phyloP scores from a whole-genome alignment of 306 rosid species.

The Hippophae tibetana region DNA sequence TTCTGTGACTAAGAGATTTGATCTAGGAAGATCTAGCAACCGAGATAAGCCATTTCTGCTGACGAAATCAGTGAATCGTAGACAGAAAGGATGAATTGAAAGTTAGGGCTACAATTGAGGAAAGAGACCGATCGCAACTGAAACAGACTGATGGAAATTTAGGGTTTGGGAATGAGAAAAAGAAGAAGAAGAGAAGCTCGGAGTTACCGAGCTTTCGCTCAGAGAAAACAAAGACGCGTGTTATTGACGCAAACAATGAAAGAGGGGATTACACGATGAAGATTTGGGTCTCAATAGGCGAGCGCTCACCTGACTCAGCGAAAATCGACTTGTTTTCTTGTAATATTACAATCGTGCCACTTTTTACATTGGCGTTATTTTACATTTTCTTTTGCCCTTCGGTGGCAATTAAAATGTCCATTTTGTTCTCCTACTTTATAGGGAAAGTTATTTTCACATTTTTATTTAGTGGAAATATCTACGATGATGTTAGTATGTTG shows the following conservation, averaged over 20 bases:
- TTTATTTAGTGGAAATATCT: no score
- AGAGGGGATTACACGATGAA: not conserved
- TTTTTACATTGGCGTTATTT: no score
- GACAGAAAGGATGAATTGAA: conserved; percentile 30
- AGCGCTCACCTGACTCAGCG: not conserved
- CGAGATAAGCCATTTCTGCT: conserved; percentile 23
- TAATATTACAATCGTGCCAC: no score
- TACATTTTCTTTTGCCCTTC: no score
- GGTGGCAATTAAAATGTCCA: no score
- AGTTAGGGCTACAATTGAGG: not conserved
- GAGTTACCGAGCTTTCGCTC: conserved; percentile 2
- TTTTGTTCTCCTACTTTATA: no score
- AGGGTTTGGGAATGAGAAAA: not conserved
- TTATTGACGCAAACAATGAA: not conserved
- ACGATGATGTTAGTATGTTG: no score
- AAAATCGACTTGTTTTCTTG: no score
- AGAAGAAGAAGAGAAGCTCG: not conserved
- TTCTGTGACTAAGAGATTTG: conserved; percentile 12
- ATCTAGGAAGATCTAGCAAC: conserved; percentile 35
- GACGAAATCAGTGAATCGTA: conserved; percentile 21
- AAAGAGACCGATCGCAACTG: conserved; percentile 13
- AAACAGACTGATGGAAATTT: not conserved
- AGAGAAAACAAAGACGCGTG: not conserved
- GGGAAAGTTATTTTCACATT: no score
- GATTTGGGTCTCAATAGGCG: not conserved